A percentile compares a stretch with the other conserved stretches of the same genome.
These are phyloP conservation scores for Hypoxylon sp. DNA, from an alignment of 2,329 filamentous ascomycete species.

Conservation along the genomic window DNA sequence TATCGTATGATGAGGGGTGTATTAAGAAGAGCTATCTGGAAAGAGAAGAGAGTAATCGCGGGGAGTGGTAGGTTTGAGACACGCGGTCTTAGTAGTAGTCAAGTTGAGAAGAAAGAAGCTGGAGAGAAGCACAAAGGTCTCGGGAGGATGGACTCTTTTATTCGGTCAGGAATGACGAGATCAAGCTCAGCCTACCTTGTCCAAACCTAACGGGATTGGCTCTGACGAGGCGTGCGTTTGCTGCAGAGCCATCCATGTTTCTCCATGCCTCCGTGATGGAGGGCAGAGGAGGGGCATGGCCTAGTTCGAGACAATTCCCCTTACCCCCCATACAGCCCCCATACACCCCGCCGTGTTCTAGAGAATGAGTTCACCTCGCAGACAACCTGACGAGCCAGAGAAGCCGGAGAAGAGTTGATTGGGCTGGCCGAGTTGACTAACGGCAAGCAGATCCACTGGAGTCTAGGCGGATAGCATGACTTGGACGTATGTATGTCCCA, in stretches of 20 bases:
- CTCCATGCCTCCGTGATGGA: conserved; percentile 28
- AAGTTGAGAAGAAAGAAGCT: conserved; percentile 15
- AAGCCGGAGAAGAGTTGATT: conserved; percentile 27
- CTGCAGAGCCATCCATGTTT: conserved; percentile 30
- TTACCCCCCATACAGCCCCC: conserved; percentile 32
- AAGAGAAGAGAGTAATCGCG: conserved; percentile 1
- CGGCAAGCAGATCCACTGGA: conserved; percentile 18
- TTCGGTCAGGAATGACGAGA: conserved; percentile 9
- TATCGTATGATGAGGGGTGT: conserved; percentile 31
- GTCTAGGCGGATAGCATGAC: conserved; percentile 17
- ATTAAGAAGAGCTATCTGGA: conserved; percentile 9
- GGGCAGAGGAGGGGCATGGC: conserved; percentile 37
- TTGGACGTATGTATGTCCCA: too few species aligned
- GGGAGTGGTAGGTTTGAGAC: conserved; percentile 1
- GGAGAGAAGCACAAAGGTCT: conserved; percentile 10
- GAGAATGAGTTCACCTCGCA: conserved; percentile 39
- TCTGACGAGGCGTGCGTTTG: conserved; percentile 28
- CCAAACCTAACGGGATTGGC: conserved; percentile 23
- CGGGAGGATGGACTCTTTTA: conserved; percentile 24
- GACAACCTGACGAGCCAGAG: conserved; percentile 29
- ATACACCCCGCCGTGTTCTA: conserved; percentile 35
- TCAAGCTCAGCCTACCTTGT: conserved; percentile 16
- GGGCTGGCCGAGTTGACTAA: conserved; percentile 12
- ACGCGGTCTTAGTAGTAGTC: conserved; percentile 2
- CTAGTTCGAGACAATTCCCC: conserved; percentile 19